These are phyloP conservation scores for Paecilomyces sp. DNA, from an alignment of 2,329 filamentous ascomycete species.

Conservation along the genomic window DNA sequence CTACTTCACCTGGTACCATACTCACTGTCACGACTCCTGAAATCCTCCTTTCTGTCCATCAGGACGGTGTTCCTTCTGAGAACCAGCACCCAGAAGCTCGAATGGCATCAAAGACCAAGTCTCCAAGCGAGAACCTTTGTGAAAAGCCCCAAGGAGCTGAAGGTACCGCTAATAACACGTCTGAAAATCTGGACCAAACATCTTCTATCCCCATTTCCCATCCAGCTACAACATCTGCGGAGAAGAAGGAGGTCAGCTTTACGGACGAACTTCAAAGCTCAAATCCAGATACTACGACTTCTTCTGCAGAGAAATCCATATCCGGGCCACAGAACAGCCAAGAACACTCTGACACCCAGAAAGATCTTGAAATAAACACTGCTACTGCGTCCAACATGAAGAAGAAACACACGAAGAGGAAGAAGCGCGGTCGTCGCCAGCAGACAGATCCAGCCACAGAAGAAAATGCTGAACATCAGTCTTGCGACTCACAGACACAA, in stretches of 20 bases:
- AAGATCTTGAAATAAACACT: constrained; percentile 8
- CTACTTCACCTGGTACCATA: background rate
- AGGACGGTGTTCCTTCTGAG: background rate
- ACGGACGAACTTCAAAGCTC: background rate
- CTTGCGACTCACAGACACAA: background rate
- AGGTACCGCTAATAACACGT: background rate
- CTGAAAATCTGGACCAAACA: background rate
- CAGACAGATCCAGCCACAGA: background rate
- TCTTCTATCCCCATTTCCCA: background rate
- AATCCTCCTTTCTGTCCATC: background rate
- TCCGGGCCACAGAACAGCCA: background rate
- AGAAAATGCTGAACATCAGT: background rate
- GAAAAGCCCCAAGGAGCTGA: background rate
- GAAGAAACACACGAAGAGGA: constrained; percentile 23
- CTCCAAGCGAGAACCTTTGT: background rate
- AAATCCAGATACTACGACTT: background rate
- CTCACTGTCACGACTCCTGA: background rate
- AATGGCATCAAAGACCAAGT: background rate
- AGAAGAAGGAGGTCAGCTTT: background rate
- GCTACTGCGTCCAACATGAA: constrained; percentile 29
- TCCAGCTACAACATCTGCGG: background rate
- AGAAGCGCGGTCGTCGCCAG: constrained; percentile 9
- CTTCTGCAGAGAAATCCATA: background rate
- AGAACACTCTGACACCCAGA: background rate
- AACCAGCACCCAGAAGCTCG: background rate